Conservation (phyloP, 1,139 yeast species). For the Tardiomyces digboiensis region DNA sequence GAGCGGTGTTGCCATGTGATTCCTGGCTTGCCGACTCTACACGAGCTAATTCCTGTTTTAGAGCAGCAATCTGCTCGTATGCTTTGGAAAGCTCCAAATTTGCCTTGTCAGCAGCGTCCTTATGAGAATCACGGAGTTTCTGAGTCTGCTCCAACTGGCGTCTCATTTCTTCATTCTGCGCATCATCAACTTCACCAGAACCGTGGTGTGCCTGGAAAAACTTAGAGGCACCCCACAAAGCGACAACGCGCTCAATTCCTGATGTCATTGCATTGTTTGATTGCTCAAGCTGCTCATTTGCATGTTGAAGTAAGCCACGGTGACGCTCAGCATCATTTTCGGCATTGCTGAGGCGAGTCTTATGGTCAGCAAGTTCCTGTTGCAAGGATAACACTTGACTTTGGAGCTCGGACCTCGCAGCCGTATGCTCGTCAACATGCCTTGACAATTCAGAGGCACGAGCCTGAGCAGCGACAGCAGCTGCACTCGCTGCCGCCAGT, state of each 20-base stretch:
- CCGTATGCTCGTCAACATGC: not conserved
- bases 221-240: constrained; percentile 1
- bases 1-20: constrained; percentile 3
- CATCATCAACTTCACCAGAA: not conserved
- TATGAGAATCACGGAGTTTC: constrained; percentile 22
- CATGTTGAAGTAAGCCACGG: not conserved
- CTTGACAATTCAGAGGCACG: constrained; percentile 3
- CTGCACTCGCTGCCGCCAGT: constrained; percentile 2
- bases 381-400: not conserved
- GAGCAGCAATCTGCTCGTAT: constrained; percentile 15
- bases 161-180: constrained; percentile 2
- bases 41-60: constrained; percentile 17
- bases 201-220: not conserved
- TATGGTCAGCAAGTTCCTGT: not conserved
- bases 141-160: constrained; percentile 4
- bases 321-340: not conserved
- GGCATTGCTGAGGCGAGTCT: not conserved
- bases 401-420: not conserved
- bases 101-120: constrained; percentile 24
- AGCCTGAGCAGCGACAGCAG: not conserved
- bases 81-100: constrained; percentile 17
- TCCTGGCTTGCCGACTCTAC: constrained; percentile 7
- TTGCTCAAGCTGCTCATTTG: not conserved
- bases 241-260: not conserved
- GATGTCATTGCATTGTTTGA: not conserved